Evolutionary conservation across 1,284 basidiomycete species (phyloP).

Genomic region (Cerioporus squamosus): DNA sequence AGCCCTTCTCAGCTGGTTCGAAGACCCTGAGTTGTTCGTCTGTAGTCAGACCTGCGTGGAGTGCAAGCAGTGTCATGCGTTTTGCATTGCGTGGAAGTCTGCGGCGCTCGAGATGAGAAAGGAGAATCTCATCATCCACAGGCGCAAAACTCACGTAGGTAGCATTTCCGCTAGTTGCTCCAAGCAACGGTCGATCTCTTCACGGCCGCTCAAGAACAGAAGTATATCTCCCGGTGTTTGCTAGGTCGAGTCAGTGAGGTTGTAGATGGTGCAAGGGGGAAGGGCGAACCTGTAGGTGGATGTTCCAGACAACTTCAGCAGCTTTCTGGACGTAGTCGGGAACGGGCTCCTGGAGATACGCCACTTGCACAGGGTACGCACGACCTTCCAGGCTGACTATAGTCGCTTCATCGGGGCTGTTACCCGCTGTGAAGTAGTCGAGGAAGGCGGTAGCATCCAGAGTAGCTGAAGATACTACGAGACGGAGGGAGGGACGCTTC

Average conservation of each 20-base stretch:
- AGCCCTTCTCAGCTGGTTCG: constrained; percentile 70
- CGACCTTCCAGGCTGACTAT: constrained; percentile 93
- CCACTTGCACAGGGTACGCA: constrained; percentile 89
- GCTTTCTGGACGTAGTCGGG: constrained; percentile 86
- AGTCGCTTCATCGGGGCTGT: constrained; percentile 56
- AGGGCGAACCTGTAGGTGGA: constrained; percentile 76
- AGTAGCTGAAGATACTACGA: constrained; percentile 95
- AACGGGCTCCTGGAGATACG: constrained; percentile 74
- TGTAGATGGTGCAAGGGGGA: neutral
- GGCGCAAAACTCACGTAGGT: constrained; percentile 58
- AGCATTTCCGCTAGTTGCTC: constrained; percentile 82
- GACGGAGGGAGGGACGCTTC: constrained; percentile 86
- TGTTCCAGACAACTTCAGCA: constrained; percentile 84
- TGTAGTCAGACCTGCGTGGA: constrained; percentile 88
- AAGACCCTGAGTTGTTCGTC: constrained; percentile 91
- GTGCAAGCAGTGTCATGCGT: constrained; percentile 71
- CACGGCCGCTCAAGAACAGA: too few relatives aligned
- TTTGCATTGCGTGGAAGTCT: constrained; percentile 71
- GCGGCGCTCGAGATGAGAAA: constrained; percentile 1
- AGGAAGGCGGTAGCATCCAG: constrained; percentile 89
- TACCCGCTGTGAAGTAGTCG: constrained; percentile 81
- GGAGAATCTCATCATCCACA: neutral
- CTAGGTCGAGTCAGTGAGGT: constrained; percentile 31
- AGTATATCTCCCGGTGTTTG: constrained; percentile 87
- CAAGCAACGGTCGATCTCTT: too few relatives aligned